These are phyloP conservation scores for Candolleomyces eurysporus DNA, from an alignment of 768 basidiomycete genomes.

Conservation along the genomic window DNA sequence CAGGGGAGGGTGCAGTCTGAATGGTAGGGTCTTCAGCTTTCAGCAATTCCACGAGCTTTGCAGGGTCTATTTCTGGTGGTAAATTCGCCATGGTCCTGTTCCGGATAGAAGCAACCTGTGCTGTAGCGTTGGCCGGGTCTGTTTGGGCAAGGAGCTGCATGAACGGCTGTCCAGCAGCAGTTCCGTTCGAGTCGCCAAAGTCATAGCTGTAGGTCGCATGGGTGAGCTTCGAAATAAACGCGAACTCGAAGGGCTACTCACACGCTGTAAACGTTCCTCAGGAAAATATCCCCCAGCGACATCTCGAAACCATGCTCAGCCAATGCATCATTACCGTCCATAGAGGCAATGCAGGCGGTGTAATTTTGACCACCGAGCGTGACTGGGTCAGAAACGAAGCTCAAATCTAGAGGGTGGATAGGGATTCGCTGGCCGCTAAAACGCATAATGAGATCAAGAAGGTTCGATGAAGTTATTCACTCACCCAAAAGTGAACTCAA, in stretches of 20 bases:
- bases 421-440: slow-evolving; percentile 30
- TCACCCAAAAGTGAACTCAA: slow-evolving; percentile 39
- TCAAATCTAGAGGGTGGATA: slow-evolving; percentile 46
- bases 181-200: slow-evolving; percentile 4
- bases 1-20: background rate
- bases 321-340: slow-evolving; percentile 28
- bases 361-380: slow-evolving; percentile 27
- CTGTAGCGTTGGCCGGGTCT: background rate
- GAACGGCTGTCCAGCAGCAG: slow-evolving; percentile 4
- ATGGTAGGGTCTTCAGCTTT: background rate
- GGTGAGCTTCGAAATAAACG: background rate
- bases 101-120: background rate
- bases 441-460: background rate
- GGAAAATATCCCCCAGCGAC: slow-evolving; percentile 8
- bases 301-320: slow-evolving; percentile 21
- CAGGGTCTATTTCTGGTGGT: slow-evolving; percentile 1
- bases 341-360: slow-evolving; percentile 33
- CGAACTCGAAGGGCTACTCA: background rate
- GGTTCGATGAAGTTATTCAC: too few species aligned
- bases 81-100: slow-evolving; percentile 3
- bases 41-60: background rate
- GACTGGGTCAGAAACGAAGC: slow-evolving; percentile 23
- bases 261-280: slow-evolving; percentile 12
- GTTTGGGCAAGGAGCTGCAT: slow-evolving; percentile 8
- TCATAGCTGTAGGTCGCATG: background rate